Evolutionary conservation across 768 basidiomycete species (phyloP), one percentile per base, ranked within the genome.

Genomic region (Artomyces pyxidatus): DNA sequence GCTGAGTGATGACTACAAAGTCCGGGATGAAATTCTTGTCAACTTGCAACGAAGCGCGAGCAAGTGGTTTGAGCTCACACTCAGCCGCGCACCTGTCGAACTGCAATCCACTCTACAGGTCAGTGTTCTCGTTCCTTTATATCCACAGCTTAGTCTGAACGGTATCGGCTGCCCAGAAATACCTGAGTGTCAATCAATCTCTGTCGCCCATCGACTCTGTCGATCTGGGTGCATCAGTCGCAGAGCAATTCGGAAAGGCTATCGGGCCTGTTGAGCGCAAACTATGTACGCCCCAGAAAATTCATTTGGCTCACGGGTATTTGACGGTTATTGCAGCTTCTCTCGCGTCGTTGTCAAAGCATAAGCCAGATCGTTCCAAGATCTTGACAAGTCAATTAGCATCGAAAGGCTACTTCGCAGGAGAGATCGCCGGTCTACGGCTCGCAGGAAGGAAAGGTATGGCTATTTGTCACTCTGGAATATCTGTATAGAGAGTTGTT

Each of bases 81-180:
- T 98, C 28, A 80, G 83, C 10, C 81, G 93, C 17, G 91, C 94
- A 1, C 95, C 95, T 0, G 78, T 93, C 62, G 94, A 96, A 63
- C 68, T 97, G 42, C 92, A 94, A 53, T 88, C 92, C 0, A 91
- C 90, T 0, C 69, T 99, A 47, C 92, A 95, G 77, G 92, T 88
- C 59, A 59, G 28, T n/a, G 26, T 28, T 25, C 46, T 16, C 17
- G 3, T 26, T n/a, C 14, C 22, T 10, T 0, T 35, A 25, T 16
- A 8, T 42, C 32, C n/a, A 5, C 40, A 53, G 40, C 21, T 37
- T 42, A 9, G 10, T 16, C 19, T 37, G 12, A 9, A 22, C 29
- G n/a, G 49, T 30, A 35, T 28, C 11, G 23, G 38, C 21, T 32
- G 27, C 25, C 35, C 61, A 96, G 90, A 88, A 87, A 79, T 98